Base-by-base conservation (phyloP, 257 asterid genomes). In the Salvia rosmarinus region DNA sequence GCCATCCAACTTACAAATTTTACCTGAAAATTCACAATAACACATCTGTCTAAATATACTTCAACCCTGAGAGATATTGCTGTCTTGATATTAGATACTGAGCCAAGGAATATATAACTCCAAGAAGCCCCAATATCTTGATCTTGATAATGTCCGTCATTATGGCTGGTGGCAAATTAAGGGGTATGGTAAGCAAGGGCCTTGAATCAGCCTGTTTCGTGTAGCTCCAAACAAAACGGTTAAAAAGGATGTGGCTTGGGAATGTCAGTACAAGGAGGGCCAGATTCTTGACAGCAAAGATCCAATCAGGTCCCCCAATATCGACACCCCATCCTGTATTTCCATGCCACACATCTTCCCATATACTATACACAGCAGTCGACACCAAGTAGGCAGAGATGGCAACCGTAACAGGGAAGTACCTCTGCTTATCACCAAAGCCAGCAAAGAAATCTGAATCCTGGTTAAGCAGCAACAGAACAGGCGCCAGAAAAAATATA, bases 361-460 rank as follows among this genome's bases (percentile, higher is more conserved):
- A 91, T 75, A 90, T 88, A 79, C 89, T 84, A 75, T 89, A 87
- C 47, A 87, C 9, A 4, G 98, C 77, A 3, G 98, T 86, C 77
- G 84, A 47, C 1, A 82, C 87, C 86, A 95, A 73, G 82, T 95
- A 89, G 13, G 72, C 77, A 1, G 98, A 89, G 68, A 95, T 87
- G 7, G 84, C 96, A 16, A 87, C 60, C 2, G 91, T 84, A 21
- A 91, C 97, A 0, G 99, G 99, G 80, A 95, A 95, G 74, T 95
- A 91, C 90, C 99, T 85, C 75, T 95, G 99, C 83, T 86, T 91
- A 75, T 95, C 99, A 34, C 99, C 97, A 57, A 95, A 95, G 1
- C 95, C 99, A 37, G 99, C 91, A 54, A 90, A 87, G 73, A 95
- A 95, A 79, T 95, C 98, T 0, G 94, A 86, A 74, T 95, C 99